Evolutionary conservation across 2,329 filamentous ascomycete species (phyloP).

Genomic region (Amesomyces nigricolor): DNA sequence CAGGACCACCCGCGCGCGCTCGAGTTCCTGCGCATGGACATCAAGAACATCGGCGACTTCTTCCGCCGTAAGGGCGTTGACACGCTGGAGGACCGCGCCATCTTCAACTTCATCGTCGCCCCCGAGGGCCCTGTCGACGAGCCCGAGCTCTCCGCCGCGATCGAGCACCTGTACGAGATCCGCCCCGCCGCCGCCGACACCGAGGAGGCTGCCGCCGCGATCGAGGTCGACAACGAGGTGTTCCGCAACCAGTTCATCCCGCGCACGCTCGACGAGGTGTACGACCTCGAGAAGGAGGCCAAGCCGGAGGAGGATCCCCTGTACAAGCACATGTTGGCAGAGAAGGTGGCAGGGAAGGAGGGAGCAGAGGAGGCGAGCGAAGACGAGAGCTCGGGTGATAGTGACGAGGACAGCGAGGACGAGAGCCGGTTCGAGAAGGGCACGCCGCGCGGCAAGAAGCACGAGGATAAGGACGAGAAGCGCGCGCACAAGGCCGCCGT

Average conservation of each 20-base stretch:
- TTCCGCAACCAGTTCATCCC: constrained; percentile 97
- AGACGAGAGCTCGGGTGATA: constrained; percentile 37
- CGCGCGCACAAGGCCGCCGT: constrained; percentile 79
- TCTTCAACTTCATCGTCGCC: constrained; percentile 77
- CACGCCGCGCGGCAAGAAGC: constrained; percentile 71
- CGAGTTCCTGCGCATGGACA: constrained; percentile 95
- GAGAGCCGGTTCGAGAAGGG: constrained; percentile 59
- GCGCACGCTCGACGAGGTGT: constrained; percentile 91
- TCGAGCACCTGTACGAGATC: constrained; percentile 63
- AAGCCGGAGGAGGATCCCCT: constrained; percentile 73
- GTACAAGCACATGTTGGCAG: constrained; percentile 78
- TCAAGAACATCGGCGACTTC: constrained; percentile 94
- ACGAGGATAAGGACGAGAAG: constrained; percentile 88
- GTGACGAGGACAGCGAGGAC: constrained; percentile 42
- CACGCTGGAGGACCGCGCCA: constrained; percentile 67
- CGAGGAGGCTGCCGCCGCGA: constrained; percentile 42
- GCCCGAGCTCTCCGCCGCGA: constrained; percentile 51
- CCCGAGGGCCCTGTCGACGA: constrained; percentile 55
- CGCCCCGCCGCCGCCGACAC: constrained; percentile 40
- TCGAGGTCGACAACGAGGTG: constrained; percentile 80
- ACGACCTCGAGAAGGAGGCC: constrained; percentile 88
- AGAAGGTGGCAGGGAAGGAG: constrained; percentile 46
- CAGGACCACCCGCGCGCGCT: constrained; percentile 89
- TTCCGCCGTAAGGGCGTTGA: constrained; percentile 83
- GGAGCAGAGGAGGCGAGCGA: constrained; percentile 34